Evolutionary conservation across 768 basidiomycete genomes (phyloP).

Genomic region (Pleurotus citrinopileatus): DNA sequence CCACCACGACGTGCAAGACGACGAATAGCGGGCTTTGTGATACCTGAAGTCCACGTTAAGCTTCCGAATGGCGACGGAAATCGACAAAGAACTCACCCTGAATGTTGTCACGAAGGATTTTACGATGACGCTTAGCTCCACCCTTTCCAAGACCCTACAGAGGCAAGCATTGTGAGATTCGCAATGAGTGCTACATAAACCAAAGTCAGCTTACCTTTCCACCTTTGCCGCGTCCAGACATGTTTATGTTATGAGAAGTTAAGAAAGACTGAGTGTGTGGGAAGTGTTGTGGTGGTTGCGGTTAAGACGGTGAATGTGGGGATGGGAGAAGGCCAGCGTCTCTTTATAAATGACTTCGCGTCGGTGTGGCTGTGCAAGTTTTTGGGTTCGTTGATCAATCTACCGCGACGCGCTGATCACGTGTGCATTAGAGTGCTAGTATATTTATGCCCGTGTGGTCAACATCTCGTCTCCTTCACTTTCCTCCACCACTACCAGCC

Average conservation of each 20-base stretch:
- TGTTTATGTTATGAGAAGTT: constrained; percentile 9
- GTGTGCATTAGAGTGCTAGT: constrained; percentile 20
- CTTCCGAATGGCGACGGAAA: not conserved
- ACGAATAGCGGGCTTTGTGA: constrained; percentile 80
- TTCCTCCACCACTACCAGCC: constrained; percentile 15
- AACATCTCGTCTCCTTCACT: not conserved
- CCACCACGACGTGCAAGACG: constrained; percentile 90
- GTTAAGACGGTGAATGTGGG: constrained; percentile 14
- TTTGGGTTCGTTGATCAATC: constrained; percentile 17
- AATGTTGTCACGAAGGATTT: constrained; percentile 77
- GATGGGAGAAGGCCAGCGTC: constrained; percentile 11
- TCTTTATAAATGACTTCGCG: constrained; percentile 17
- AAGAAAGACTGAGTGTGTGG: not conserved
- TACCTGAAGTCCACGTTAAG: constrained; percentile 37
- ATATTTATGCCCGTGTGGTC: constrained; percentile 21
- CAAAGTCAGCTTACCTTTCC: constrained; percentile 48
- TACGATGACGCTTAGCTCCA: constrained; percentile 80
- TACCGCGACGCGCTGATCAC: constrained; percentile 15
- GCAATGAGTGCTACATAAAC: not conserved
- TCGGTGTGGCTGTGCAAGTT: constrained; percentile 25
- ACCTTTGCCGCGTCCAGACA: constrained; percentile 88
- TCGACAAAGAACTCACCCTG: constrained; percentile 39
- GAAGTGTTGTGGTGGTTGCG: constrained; percentile 2
- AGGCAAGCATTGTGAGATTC: not conserved
- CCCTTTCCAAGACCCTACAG: constrained; percentile 77